phyloP scores from a whole-genome alignment of 345 rosid species.

The Euphorbia pulcherrima region DNA sequence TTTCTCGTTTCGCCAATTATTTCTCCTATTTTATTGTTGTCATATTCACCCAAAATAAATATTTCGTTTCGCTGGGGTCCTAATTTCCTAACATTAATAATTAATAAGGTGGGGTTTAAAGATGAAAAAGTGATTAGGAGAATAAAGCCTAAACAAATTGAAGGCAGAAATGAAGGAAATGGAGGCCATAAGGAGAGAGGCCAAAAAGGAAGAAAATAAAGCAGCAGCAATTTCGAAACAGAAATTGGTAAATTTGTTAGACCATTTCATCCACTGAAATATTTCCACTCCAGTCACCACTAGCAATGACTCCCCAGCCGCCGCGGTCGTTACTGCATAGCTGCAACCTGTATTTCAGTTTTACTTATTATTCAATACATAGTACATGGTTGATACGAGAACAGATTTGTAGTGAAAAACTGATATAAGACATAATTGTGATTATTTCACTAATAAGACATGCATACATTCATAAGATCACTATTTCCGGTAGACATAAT shows the following conservation, averaged over 20 bases:
- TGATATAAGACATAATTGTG: no score
- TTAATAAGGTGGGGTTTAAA: slow-evolving; percentile 24
- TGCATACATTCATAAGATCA: no score
- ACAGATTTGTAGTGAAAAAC: no score
- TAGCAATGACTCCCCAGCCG: slow-evolving; percentile 38
- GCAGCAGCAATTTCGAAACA: slow-evolving; percentile 63
- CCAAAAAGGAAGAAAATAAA: slow-evolving; percentile 33
- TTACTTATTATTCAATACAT: no score
- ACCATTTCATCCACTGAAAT: slow-evolving; percentile 74
- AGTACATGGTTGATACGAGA: no score
- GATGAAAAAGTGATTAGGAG: slow-evolving; percentile 41
- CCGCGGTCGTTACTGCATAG: slow-evolving; percentile 44
- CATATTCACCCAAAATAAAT: no score
- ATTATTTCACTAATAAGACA: no score
- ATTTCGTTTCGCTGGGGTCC: no score
- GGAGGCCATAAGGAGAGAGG: slow-evolving; percentile 30
- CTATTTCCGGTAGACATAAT: no score
- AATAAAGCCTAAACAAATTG: slow-evolving; percentile 63
- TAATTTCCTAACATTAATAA: no score
- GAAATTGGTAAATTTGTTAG: slow-evolving; percentile 55
- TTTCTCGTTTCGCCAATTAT: no score
- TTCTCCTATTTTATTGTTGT: no score
- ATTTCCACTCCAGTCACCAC: slow-evolving; percentile 41
- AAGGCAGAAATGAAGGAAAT: slow-evolving; percentile 54
- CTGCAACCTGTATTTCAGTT: slow-evolving; percentile 35